Conservation (phyloP, 1,139 yeast genomes). For the Torulaspora globosa region DNA sequence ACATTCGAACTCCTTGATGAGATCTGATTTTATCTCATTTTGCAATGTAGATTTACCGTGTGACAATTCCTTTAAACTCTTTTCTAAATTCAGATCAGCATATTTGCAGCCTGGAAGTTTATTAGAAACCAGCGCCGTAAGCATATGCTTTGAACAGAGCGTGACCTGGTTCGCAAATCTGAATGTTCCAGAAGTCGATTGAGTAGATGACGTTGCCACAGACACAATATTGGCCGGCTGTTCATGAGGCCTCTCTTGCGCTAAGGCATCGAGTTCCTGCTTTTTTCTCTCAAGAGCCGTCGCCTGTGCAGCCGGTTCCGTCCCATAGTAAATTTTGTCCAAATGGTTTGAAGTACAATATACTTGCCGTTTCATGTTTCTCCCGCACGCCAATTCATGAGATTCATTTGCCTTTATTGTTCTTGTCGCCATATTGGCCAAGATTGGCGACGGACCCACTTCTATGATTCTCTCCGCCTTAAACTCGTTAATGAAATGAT, state of each 20-base stretch:
- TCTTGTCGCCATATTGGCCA: conserved; percentile 92
- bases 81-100: conserved; percentile 6
- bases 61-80: conserved; percentile 72
- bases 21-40: conserved; percentile 90
- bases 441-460: conserved; percentile 92
- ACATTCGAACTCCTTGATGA: conserved; percentile 93
- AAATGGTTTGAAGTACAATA: conserved; percentile 86
- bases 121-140: conserved; percentile 19
- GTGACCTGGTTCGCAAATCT: not conserved
- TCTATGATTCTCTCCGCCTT: conserved; percentile 91
- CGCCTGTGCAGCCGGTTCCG: conserved; percentile 4
- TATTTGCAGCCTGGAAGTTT: conserved; percentile 11
- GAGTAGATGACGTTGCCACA: not conserved
- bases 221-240: not conserved
- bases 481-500: conserved; percentile 80
- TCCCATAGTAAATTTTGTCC: conserved; percentile 72
- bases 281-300: not conserved
- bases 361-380: conserved; percentile 78
- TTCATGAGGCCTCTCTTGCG: not conserved
- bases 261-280: not conserved
- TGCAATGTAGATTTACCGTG: conserved; percentile 95
- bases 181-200: conserved; percentile 5
- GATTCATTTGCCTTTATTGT: conserved; percentile 88
- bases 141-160: conserved; percentile 12
- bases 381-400: conserved; percentile 86